Base-by-base conservation (phyloP, 306 rosid genomes). In the Elaeagnus macrophylla region DNA sequence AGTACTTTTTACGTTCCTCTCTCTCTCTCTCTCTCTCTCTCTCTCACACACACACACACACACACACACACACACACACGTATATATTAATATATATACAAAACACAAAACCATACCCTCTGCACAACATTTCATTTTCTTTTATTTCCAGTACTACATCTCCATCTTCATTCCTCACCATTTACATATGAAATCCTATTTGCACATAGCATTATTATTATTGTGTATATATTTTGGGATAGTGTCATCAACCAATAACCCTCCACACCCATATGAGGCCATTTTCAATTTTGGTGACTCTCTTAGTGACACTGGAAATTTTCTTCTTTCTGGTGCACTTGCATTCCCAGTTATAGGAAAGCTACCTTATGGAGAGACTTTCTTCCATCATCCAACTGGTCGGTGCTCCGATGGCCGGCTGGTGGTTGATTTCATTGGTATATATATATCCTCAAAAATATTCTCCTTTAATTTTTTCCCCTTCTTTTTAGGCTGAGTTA, bases 241-340 rank as follows among this genome's bases (percentile, higher is more conserved):
- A 3, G 18, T 45, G 3, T 45, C 49, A 45, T 25, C 13, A 18
- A 32, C 48, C 36, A 3, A 14, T 52, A 37, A 53, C 43, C 65
- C 35, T 48, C 79, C 20, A 56, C 53, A 16, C 41, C 69, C 70
- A 45, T 45, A 45, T 48, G 49, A 75, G 10, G 79, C 87, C 10
- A 71, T 85, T 66, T 79, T 82, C 59, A 82, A 79, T 69, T 85
- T 85, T 10, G 87, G 95, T n/a, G 95, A 85, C 72, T 85, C 90
- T 13, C 62, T 86, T 7, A 82, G 95, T 63, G 95, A 84, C 80
- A 84, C 88, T 0, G 94, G 89, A 65, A 86, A 82, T 59, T 70
- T 75, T 37, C 76, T 86, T 55, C 74, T 59, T 35, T 77, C 87
- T 1, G 81, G 83, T 10, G 73, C 79, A 44, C 14, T 73, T 32